A percentile compares a stretch with the other conserved stretches of the same genome.
phyloP scores from a whole-genome alignment of 2,329 filamentous ascomycete genomes.

The Sordariomycetes sp. region DNA sequence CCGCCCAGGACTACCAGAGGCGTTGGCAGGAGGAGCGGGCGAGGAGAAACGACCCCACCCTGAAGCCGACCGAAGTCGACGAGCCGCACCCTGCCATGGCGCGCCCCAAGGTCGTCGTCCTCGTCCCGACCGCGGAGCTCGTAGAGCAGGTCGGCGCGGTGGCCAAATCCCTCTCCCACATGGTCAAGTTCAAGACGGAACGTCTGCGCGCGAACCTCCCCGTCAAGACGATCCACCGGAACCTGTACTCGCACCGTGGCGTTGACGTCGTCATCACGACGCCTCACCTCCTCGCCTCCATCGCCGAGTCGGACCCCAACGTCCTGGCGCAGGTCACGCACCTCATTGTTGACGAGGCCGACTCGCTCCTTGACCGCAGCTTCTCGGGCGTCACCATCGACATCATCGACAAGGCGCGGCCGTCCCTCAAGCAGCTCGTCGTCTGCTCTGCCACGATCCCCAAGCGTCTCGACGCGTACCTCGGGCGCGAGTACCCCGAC shows the following conservation, averaged over 20 bases:
- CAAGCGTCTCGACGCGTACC: slow-evolving; percentile 69
- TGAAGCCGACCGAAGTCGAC: slow-evolving; percentile 50
- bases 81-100: slow-evolving; percentile 63
- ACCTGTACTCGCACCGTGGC: slow-evolving; percentile 67
- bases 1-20: slow-evolving; percentile 43
- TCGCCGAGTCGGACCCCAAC: slow-evolving; percentile 81
- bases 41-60: slow-evolving; percentile 36
- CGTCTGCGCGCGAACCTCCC: slow-evolving; percentile 68
- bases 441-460: slow-evolving; percentile 96
- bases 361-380: slow-evolving; percentile 87
- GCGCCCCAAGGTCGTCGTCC: slow-evolving; percentile 68
- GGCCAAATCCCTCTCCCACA: slow-evolving; percentile 72
- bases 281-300: slow-evolving; percentile 77
- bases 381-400: slow-evolving; percentile 73
- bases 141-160: slow-evolving; percentile 76
- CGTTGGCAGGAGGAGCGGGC: slow-evolving; percentile 40
- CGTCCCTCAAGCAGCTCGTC: slow-evolving; percentile 74
- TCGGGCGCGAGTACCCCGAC: slow-evolving; percentile 70
- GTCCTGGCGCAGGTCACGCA: slow-evolving; percentile 85
- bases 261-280: slow-evolving; percentile 81
- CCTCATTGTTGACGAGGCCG: slow-evolving; percentile 86
- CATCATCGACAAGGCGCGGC: slow-evolving; percentile 69
- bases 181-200: slow-evolving; percentile 74
- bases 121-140: slow-evolving; percentile 86
- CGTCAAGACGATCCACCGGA: slow-evolving; percentile 68